phyloP scores from a whole-genome alignment of 2,329 filamentous ascomycete species.

The Leptographium wingfieldii region DNA sequence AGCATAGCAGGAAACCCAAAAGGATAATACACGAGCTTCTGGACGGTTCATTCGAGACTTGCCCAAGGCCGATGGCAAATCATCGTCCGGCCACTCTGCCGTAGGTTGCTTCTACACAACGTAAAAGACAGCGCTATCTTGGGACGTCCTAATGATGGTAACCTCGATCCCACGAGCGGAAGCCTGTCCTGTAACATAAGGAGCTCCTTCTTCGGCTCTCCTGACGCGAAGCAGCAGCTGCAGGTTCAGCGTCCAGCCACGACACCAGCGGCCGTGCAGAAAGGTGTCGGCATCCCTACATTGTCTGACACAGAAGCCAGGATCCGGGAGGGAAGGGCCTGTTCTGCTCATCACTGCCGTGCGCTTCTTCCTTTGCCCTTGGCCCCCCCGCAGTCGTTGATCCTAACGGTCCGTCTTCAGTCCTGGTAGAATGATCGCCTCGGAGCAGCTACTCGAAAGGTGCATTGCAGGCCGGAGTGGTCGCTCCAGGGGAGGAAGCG shows the following conservation, averaged over 20 bases:
- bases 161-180: no score
- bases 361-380: background rate
- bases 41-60: background rate
- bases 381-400: background rate
- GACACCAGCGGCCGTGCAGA: no score
- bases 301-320: no score
- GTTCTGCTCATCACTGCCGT: no score
- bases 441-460: background rate
- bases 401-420: background rate
- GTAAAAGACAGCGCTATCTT: no score
- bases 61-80: background rate
- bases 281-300: no score
- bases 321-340: no score
- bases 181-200: no score
- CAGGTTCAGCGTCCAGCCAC: no score
- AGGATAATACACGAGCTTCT: background rate
- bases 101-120: background rate
- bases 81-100: background rate
- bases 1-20: background rate
- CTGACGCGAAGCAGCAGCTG: no score
- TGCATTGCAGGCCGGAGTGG: conserved; percentile 9
- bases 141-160: no score
- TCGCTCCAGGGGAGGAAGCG: conserved; percentile 8
- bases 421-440: background rate
- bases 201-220: no score